phyloP scores from a whole-genome alignment of 1,284 basidiomycete species.

The Puccinia horiana region DNA sequence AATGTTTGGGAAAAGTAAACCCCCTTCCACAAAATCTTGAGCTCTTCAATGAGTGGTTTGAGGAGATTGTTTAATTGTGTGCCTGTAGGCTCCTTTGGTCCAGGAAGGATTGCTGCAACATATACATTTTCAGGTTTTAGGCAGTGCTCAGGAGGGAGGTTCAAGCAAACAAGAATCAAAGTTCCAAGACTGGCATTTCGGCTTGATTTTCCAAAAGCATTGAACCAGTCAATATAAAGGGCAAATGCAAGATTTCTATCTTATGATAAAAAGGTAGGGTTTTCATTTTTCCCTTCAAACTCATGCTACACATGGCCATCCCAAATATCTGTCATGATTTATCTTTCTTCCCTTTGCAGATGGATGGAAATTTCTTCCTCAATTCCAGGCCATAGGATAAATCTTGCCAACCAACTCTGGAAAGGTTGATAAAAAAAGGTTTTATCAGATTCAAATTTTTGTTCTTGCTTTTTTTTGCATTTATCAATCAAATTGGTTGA shows the following conservation, averaged over 20 bases:
- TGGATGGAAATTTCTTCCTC: conserved; percentile 6
- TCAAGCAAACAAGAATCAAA: conserved; percentile 30
- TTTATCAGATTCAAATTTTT: conserved; percentile 17
- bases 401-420: conserved; percentile 5
- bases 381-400: conserved; percentile 18
- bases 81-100: conserved; percentile 50
- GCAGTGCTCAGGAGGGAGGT: conserved; percentile 55
- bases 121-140: conserved; percentile 59
- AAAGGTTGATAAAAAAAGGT: conserved; percentile 33
- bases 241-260: conserved; percentile 15
- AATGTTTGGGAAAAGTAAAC: conserved; percentile 24
- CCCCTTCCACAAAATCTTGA: conserved; percentile 55
- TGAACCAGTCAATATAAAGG: conserved; percentile 41
- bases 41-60: conserved; percentile 55
- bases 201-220: conserved; percentile 24
- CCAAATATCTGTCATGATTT: conserved; percentile 32
- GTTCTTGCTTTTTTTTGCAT: conserved; percentile 20
- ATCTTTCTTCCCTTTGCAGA: neutral
- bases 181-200: conserved; percentile 5
- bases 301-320: neutral
- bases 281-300: conserved; percentile 8
- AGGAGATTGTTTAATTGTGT: conserved; percentile 57
- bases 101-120: conserved; percentile 59
- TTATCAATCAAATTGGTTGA: conserved; percentile 7
- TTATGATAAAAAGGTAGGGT: neutral